phyloP scores from a whole-genome alignment of 1,284 basidiomycete genomes.

The Tylopilus sp. region DNA sequence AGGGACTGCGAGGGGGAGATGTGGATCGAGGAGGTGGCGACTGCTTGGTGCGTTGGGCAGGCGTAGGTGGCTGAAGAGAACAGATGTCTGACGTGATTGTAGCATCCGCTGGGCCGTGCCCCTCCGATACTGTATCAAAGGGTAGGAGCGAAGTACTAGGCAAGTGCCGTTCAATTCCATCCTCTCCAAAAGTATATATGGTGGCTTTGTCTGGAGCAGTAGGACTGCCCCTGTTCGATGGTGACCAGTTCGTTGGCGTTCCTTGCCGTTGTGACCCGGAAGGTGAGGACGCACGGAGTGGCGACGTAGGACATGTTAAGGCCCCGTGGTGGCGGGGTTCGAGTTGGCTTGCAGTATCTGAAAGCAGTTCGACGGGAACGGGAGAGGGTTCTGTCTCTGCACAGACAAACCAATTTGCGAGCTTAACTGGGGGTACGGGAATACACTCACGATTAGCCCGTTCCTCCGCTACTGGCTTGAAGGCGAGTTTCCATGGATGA shows the following conservation, averaged over 20 bases:
- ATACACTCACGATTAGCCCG: slow-evolving; percentile 11
- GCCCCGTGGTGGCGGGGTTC: neutral
- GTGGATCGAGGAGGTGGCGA: slow-evolving; percentile 10
- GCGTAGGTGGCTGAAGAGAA: slow-evolving; percentile 32
- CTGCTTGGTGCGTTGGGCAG: slow-evolving; percentile 24
- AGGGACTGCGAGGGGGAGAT: slow-evolving; percentile 11
- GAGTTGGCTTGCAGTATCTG: neutral
- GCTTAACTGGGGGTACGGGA: too few relatives aligned
- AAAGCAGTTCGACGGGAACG: neutral
- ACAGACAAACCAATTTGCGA: neutral
- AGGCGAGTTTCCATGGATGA: slow-evolving; percentile 16
- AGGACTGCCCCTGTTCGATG: slow-evolving; percentile 23
- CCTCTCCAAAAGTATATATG: neutral
- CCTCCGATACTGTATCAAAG: slow-evolving; percentile 1
- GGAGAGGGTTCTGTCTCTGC: slow-evolving; percentile 6
- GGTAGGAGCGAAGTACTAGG: neutral
- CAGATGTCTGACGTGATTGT: slow-evolving; percentile 4
- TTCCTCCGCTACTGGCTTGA: slow-evolving; percentile 11
- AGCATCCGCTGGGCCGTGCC: neutral
- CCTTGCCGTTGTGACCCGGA: slow-evolving; percentile 14
- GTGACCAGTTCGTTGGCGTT: slow-evolving; percentile 31
- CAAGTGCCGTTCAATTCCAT: slow-evolving; percentile 4
- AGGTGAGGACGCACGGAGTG: slow-evolving; percentile 7
- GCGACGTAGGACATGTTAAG: neutral
- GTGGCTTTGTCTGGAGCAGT: neutral